Evolutionary conservation across 345 rosid species (phyloP), one percentile per base, ranked within the genome.

Genomic region (Salix dunnii): DNA sequence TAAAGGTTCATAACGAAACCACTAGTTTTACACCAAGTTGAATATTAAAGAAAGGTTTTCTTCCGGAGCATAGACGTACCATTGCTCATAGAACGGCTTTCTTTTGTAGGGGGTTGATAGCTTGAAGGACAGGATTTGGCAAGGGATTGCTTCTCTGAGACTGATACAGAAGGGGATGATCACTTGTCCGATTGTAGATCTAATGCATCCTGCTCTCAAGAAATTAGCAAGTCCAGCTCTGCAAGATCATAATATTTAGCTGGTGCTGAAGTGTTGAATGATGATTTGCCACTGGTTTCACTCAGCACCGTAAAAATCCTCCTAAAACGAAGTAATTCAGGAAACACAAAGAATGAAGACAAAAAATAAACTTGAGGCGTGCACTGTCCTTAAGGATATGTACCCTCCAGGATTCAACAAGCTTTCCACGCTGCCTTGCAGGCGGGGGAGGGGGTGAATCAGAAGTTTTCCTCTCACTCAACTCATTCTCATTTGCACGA

Each of bases 131-230:
- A 85, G 36, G 77, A 74, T 78, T 74, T 73, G 66, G 76, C 82
- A 60, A 76, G 40, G 36, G 97, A 91, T 72, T 85, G 85, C 84
- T 93, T 94, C 86, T 87, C 93, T 75, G 99, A 96, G 82, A 93
- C 97, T 51, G 97, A 96, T 75, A 90, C 98, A 36, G 98, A 91
- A 81, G 94, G 82, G 72, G 89, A 84, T 75, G 87, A 78, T 74
- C 73, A 80, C 78, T 76, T 75, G 71, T 84, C 86, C 53, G 88
- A 82, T 79, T 73, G 77, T 80, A 82, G 68, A 85, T 67, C 84
- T 76, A 76, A 68, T 79, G 81, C 81, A 76, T 73, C 81, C 68
- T 70, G 72, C 82, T 82, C 87, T 75, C 83, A 83, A 21, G 73
- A 77, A 48, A 77, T 48, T n/a, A 83, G 74, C 72, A 85, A 82